Conservation (phyloP, 2,329 filamentous ascomycete genomes). For the Diplodia mutila region DNA sequence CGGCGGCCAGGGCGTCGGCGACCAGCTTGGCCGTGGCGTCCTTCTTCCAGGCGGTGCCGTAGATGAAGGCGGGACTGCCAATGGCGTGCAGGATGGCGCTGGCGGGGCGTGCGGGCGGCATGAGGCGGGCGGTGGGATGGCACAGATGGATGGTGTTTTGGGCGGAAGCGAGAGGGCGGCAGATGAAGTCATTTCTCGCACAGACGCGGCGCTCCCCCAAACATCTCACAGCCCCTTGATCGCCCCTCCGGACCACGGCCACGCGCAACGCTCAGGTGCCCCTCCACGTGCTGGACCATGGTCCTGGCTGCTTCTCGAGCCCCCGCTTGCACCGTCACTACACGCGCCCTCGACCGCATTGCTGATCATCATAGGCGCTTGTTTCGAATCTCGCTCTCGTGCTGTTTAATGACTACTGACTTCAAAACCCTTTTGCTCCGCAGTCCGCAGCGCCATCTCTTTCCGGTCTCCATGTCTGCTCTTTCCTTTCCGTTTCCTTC, state of each 20-base stretch:
- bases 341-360: slow-evolving; percentile 1
- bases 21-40: slow-evolving; percentile 69
- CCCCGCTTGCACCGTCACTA: slow-evolving; percentile 1
- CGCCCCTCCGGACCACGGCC: too few relatives aligned
- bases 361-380: slow-evolving; percentile 20
- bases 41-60: slow-evolving; percentile 88
- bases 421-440: not conserved
- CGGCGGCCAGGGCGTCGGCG: slow-evolving; percentile 66
- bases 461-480: not conserved
- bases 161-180: not conserved
- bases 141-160: not conserved
- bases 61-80: slow-evolving; percentile 58
- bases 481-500: not conserved
- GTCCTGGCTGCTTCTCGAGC: slow-evolving; percentile 5
- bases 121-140: not conserved
- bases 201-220: slow-evolving; percentile 6
- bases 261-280: slow-evolving; percentile 7
- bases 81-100: slow-evolving; percentile 16
- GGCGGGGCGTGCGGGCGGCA: slow-evolving; percentile 6
- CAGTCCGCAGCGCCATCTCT: not conserved
- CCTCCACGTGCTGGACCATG: slow-evolving; percentile 8
- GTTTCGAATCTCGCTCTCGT: slow-evolving; percentile 23
- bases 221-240: not conserved
- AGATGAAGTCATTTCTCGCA: slow-evolving; percentile 21
- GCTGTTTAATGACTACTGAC: slow-evolving; percentile 7